These are phyloP conservation scores for Cubamyces sp. DNA, from an alignment of 768 basidiomycete species.

Conservation along the genomic window DNA sequence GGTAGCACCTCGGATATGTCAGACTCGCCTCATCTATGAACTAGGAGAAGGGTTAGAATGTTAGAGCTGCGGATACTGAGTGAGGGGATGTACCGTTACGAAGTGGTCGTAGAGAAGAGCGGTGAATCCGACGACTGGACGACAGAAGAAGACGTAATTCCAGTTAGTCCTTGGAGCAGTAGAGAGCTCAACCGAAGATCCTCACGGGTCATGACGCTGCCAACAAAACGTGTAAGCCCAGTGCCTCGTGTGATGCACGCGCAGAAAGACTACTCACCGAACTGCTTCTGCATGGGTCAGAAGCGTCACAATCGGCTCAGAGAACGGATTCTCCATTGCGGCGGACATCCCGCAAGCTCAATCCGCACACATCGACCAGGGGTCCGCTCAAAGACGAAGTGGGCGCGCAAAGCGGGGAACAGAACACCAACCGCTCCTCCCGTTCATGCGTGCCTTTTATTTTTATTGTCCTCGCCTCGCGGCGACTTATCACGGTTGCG, in stretches of 20 bases:
- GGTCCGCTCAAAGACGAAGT: not conserved
- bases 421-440: not conserved
- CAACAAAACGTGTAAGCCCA: constrained; percentile 25
- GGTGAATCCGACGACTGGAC: constrained; percentile 32
- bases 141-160: not conserved
- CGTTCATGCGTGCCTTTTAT: not conserved
- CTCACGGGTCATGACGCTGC: constrained; percentile 33
- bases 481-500: not conserved
- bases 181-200: not conserved
- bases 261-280: constrained; percentile 27
- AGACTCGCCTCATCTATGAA: constrained; percentile 31
- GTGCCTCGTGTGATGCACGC: constrained; percentile 12
- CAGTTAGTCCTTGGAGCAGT: not conserved
- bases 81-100: constrained; percentile 27
- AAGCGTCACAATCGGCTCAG: constrained; percentile 27
- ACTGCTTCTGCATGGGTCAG: constrained; percentile 29
- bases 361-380: constrained; percentile 13
- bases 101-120: constrained; percentile 35
- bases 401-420: constrained; percentile 1
- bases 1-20: not conserved
- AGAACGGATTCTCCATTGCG: constrained; percentile 22
- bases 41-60: constrained; percentile 15
- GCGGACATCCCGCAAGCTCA: constrained; percentile 28
- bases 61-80: not conserved
- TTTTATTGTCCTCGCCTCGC: constrained; percentile 15